Conservation (phyloP, 2,329 filamentous ascomycete species). For the Colletotrichum camelliae region DNA sequence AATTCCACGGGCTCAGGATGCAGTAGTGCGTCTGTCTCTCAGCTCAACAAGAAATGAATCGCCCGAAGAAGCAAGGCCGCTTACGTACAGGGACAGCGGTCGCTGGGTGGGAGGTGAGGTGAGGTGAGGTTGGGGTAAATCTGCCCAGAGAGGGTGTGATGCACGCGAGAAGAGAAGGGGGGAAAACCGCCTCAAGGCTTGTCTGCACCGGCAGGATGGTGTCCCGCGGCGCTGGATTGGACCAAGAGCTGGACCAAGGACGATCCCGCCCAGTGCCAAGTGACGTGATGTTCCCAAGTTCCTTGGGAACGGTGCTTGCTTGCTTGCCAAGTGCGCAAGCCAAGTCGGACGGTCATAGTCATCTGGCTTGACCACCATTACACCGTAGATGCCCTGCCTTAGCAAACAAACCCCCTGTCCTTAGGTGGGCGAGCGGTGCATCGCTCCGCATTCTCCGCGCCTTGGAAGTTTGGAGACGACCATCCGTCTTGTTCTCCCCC, state of each 20-base stretch:
- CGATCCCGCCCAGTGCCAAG: slow-evolving; percentile 3
- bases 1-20: neutral
- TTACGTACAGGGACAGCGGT: neutral
- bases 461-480: slow-evolving; percentile 8
- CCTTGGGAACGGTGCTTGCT: neutral
- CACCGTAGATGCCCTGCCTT: neutral
- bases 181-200: neutral
- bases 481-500: neutral
- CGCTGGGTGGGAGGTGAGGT: neutral
- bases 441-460: slow-evolving; percentile 16
- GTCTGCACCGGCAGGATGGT: neutral
- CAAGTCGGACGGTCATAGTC: neutral
- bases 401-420: neutral
- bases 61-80: neutral
- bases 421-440: neutral
- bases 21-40: neutral
- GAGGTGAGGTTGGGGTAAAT: neutral
- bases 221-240: neutral
- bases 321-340: slow-evolving; percentile 1
- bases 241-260: neutral
- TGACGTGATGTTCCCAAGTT: slow-evolving; percentile 2
- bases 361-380: neutral
- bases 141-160: neutral
- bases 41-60: neutral
- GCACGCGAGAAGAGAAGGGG: neutral